These are phyloP conservation scores for Saccharomycopsis sp. DNA, from an alignment of 805 yeast species.

Conservation along the genomic window DNA sequence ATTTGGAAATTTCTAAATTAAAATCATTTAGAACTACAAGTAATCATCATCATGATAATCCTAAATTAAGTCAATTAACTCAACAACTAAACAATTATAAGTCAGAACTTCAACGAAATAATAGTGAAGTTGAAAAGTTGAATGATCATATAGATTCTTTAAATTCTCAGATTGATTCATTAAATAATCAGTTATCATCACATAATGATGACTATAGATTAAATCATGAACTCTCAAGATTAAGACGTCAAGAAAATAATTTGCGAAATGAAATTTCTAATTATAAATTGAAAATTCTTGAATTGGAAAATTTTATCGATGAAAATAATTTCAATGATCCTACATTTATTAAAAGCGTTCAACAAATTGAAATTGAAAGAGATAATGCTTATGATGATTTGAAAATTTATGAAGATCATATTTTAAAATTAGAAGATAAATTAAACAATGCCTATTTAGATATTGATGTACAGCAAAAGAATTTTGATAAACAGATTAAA, in stretches of 20 bases:
- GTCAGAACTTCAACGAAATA: constrained; percentile 21
- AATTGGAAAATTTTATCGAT: constrained; percentile 9
- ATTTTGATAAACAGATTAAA: constrained; percentile 24
- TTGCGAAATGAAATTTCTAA: constrained; percentile 15
- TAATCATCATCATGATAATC: constrained; percentile 3
- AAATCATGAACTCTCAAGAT: constrained; percentile 17
- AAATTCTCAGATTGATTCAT: constrained; percentile 10
- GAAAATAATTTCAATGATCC: constrained; percentile 22
- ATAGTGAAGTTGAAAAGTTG: too few species aligned
- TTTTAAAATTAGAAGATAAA: constrained; percentile 28
- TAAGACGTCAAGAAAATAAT: constrained; percentile 6
- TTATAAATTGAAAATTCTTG: constrained; percentile 8
- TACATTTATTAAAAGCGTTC: constrained; percentile 27
- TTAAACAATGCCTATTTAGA: constrained; percentile 24
- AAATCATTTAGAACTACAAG: constrained; percentile 15
- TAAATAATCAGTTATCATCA: constrained; percentile 17
- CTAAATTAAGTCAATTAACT: constrained; percentile 21
- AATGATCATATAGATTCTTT: constrained; percentile 20
- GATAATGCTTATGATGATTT: constrained; percentile 18
- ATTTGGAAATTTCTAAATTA: constrained; percentile 11
- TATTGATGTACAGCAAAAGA: constrained; percentile 22
- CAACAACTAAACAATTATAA: constrained; percentile 14
- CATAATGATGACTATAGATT: constrained; percentile 9
- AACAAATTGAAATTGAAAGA: constrained; percentile 26
- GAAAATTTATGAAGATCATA: constrained; percentile 24